Evolutionary conservation across 1,139 yeast genomes (phyloP).

Genomic region (Candida sp.): DNA sequence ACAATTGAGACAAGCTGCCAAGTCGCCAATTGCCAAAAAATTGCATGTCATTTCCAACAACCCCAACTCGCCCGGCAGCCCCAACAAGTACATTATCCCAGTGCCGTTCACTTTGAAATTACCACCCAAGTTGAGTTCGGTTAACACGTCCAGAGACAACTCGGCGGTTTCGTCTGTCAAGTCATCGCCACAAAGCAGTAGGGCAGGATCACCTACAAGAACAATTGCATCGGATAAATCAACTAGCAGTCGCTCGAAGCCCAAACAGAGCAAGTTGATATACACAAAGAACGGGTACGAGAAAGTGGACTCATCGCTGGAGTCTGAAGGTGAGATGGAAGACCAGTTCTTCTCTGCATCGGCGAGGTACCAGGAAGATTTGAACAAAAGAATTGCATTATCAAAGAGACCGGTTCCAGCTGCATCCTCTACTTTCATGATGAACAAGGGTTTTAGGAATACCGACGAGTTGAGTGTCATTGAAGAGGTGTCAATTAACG

Average conservation of each 20-base stretch:
- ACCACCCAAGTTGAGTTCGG: slow-evolving; percentile 46
- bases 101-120: slow-evolving; percentile 47
- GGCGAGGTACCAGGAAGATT: slow-evolving; percentile 3
- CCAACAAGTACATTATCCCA: slow-evolving; percentile 39
- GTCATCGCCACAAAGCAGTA: slow-evolving; percentile 12
- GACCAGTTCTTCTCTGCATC: slow-evolving; percentile 1
- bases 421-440: slow-evolving; percentile 25
- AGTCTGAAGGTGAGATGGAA: slow-evolving; percentile 22
- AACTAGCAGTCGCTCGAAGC: slow-evolving; percentile 4
- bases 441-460: slow-evolving; percentile 19
- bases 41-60: slow-evolving; percentile 31
- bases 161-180: slow-evolving; percentile 16
- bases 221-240: slow-evolving; percentile 5
- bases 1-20: slow-evolving; percentile 34
- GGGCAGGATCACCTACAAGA: slow-evolving; percentile 15
- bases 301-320: slow-evolving; percentile 34
- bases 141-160: slow-evolving; percentile 15
- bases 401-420: slow-evolving; percentile 26
- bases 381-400: slow-evolving; percentile 9
- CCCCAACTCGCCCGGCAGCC: slow-evolving; percentile 22
- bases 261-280: slow-evolving; percentile 28
- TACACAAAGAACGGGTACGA: slow-evolving; percentile 45
- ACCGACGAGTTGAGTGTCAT: slow-evolving; percentile 47
- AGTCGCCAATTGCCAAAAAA: slow-evolving; percentile 40
- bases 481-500: slow-evolving; percentile 40